Evolutionary conservation across 2,329 filamentous ascomycete species (phyloP).

Genomic region (Aureobasidium lini): DNA sequence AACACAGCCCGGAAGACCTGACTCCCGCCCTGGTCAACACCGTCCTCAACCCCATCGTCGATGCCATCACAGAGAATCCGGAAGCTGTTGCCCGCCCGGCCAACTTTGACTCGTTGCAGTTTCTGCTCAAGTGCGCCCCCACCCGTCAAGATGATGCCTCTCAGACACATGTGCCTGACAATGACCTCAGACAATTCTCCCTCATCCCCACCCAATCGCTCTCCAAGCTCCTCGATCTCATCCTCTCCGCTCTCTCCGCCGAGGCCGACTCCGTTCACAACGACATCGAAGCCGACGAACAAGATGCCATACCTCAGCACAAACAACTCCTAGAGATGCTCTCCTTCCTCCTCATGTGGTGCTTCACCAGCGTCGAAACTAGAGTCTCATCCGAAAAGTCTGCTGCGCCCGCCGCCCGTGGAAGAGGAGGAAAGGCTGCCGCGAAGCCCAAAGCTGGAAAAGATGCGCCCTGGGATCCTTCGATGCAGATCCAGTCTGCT

Average conservation of each 20-base stretch:
- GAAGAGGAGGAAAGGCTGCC: constrained; percentile 66
- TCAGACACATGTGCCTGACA: constrained; percentile 40
- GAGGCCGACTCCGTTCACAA: constrained; percentile 80
- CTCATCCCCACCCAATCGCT: constrained; percentile 73
- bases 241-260: constrained; percentile 64
- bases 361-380: constrained; percentile 85
- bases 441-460: constrained; percentile 63
- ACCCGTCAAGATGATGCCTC: constrained; percentile 31
- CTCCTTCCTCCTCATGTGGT: constrained; percentile 91
- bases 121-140: constrained; percentile 82
- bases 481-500: constrained; percentile 75
- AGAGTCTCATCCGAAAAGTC: constrained; percentile 82
- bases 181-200: constrained; percentile 72
- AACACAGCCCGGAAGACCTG: constrained; percentile 80
- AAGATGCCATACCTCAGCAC: constrained; percentile 71
- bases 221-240: constrained; percentile 83
- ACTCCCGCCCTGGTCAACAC: constrained; percentile 72
- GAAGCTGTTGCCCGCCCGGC: constrained; percentile 74
- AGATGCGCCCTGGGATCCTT: constrained; percentile 81
- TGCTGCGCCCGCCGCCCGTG: constrained; percentile 60
- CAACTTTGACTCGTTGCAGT: constrained; percentile 88
- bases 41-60: constrained; percentile 84
- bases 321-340: constrained; percentile 91
- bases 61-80: constrained; percentile 84
- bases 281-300: constrained; percentile 86